phyloP scores from a whole-genome alignment of 2,329 filamentous ascomycete genomes.

The Sporothrix humicola region DNA sequence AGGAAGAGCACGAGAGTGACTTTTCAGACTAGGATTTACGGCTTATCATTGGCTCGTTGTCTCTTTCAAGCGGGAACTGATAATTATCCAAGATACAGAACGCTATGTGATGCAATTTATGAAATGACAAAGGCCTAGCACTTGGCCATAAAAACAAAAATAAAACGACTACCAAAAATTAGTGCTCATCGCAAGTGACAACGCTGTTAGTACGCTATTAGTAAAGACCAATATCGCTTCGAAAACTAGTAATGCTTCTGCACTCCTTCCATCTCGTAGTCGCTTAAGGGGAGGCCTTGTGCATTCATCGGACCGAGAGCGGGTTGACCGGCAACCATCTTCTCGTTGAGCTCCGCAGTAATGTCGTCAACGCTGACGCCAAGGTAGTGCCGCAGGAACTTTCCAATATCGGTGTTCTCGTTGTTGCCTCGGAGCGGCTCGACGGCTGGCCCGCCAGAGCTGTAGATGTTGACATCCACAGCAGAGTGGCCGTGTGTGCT shows the following conservation, averaged over 20 bases:
- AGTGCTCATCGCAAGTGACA: neutral
- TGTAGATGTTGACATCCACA: slow-evolving; percentile 96
- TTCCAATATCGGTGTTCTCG: slow-evolving; percentile 91
- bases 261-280: slow-evolving; percentile 31
- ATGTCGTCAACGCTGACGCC: slow-evolving; percentile 78
- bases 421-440: slow-evolving; percentile 78
- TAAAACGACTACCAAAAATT: neutral
- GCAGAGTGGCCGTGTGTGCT: slow-evolving; percentile 90
- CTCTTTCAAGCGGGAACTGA: neutral
- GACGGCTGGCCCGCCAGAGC: slow-evolving; percentile 69
- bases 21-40: slow-evolving; percentile 42
- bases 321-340: slow-evolving; percentile 33
- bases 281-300: slow-evolving; percentile 7
- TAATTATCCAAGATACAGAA: slow-evolving; percentile 2
- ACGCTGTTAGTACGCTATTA: no score
- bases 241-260: neutral
- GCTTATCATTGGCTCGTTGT: neutral
- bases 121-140: neutral
- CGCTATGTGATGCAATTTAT: slow-evolving; percentile 25
- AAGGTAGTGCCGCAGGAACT: slow-evolving; percentile 80
- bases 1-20: slow-evolving; percentile 48
- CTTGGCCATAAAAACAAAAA: neutral
- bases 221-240: neutral
- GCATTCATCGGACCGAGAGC: neutral
- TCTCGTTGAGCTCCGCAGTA: slow-evolving; percentile 73